Evolutionary conservation across 2,329 filamentous ascomycete genomes (phyloP), one percentile per base, ranked within the genome.

Genomic region (Alternaria angustiovoidea): DNA sequence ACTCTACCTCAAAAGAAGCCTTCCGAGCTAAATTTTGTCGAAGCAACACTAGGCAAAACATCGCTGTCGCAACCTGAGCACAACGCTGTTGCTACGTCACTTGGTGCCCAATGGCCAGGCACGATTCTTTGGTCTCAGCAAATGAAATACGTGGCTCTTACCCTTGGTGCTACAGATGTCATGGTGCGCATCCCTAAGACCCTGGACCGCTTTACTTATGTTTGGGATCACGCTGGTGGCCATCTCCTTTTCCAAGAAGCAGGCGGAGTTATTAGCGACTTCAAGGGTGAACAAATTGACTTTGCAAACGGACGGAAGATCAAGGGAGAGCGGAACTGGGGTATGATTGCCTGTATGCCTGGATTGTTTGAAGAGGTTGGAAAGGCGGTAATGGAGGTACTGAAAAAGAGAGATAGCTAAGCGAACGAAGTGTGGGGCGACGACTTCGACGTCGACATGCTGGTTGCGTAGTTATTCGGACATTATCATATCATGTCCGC

Each of bases 141-240:
- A 67, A 81, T 87, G 78, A 82, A 84, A 54, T 86, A 87, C 66
- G 79, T 84, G 3, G 81, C 83, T 3, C 79, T 85, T 38, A 80
- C 84, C 1, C 78, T 85, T 0, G 84, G 83, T 14, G 81, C 80
- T 26, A 81, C 81, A 28, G 81, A 84, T 64, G 79, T 83, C 26
- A 79, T 84, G 68, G 67, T 86, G 16, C 81, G 84, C 43, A 80
- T 85, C 26, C 82, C 83, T 8, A 76, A 76, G 54, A 78, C 79
- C 4, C 64, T 74, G 32, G 71, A 74, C 8, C 79, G 84, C 62
- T 82, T 79, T 47, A 83, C 82, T 1, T 80, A 81, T 57, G 76
- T 85, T n/a, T 87, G 84, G 84, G 85, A 87, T 69, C 85, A 87
- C 71, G 83, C 83, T 1, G 84, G 84, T 5, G 84, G 84, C 0